phyloP scores from a whole-genome alignment of 306 rosid genomes.

The Pyrus pyrifolia region DNA sequence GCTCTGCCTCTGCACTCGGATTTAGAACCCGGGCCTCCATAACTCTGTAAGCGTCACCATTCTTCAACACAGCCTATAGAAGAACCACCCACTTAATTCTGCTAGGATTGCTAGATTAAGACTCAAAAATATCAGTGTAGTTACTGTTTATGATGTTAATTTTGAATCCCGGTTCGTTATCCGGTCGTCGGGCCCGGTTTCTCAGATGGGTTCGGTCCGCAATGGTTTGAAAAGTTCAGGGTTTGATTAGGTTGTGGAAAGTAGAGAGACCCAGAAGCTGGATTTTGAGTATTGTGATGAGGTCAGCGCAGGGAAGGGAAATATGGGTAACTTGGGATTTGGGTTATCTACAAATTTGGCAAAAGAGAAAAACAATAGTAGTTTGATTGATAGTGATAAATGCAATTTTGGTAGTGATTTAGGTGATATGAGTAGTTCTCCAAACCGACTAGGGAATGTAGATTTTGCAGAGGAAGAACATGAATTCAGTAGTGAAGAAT shows the following conservation, averaged over 20 bases:
- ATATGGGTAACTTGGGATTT: neutral
- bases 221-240: neutral
- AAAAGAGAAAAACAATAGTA: constrained; percentile 2
- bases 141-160: constrained; percentile 67
- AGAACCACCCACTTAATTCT: constrained; percentile 79
- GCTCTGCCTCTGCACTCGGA: constrained; percentile 69
- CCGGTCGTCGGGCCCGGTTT: constrained; percentile 21
- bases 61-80: constrained; percentile 69
- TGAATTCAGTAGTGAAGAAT: neutral
- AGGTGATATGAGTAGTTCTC: no score
- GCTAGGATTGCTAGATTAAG: constrained; percentile 70
- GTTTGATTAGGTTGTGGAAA: constrained; percentile 12
- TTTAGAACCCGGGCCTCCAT: constrained; percentile 35
- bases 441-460: neutral
- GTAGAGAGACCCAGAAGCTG: constrained; percentile 18
- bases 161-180: constrained; percentile 44
- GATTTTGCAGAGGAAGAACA: constrained; percentile 2
- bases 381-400: constrained; percentile 14
- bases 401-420: constrained; percentile 2
- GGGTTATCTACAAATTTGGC: constrained; percentile 1
- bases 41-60: constrained; percentile 64
- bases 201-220: constrained; percentile 3
- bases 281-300: constrained; percentile 3
- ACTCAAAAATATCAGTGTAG: constrained; percentile 48
- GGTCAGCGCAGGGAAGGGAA: neutral